These are phyloP conservation scores for Phialophora chinensis DNA, from an alignment of 2,329 filamentous ascomycete genomes.

Conservation along the genomic window DNA sequence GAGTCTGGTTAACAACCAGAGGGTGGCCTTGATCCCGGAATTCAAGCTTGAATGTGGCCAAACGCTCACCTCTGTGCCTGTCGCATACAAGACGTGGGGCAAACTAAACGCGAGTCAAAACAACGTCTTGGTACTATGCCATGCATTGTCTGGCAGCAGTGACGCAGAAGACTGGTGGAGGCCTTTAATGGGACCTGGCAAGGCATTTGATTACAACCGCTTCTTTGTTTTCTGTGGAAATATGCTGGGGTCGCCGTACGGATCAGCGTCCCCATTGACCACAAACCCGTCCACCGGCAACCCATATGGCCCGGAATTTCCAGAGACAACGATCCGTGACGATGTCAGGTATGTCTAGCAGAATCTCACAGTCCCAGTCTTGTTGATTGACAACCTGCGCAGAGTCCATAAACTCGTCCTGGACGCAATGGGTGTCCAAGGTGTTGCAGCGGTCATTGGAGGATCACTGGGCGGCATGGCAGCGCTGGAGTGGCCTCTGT, in stretches of 20 bases:
- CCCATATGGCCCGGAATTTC: constrained; percentile 93
- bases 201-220: constrained; percentile 59
- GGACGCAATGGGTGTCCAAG: constrained; percentile 59
- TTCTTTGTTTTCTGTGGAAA: constrained; percentile 62
- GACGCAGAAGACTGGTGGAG: constrained; percentile 63
- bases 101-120: constrained; percentile 60
- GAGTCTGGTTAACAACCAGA: no score
- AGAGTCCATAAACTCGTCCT: constrained; percentile 59
- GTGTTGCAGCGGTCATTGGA: constrained; percentile 60
- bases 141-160: constrained; percentile 59
- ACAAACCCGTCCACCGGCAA: constrained; percentile 58
- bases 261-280: constrained; percentile 65
- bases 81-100: constrained; percentile 69
- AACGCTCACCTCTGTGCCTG: constrained; percentile 73
- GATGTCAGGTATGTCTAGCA: constrained; percentile 67
- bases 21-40: constrained; percentile 64
- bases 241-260: constrained; percentile 61
- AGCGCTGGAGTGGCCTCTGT: constrained; percentile 68
- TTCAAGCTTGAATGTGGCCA: constrained; percentile 94
- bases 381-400: no score
- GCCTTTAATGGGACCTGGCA: constrained; percentile 57
- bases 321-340: constrained; percentile 89
- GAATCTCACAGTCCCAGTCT: no score
- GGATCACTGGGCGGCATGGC: constrained; percentile 65
- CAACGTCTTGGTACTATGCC: constrained; percentile 68